A percentile compares a stretch with the other conserved stretches of the same genome.
phyloP scores from a whole-genome alignment of 257 asterid genomes.

The Solanum chiquidenum region DNA sequence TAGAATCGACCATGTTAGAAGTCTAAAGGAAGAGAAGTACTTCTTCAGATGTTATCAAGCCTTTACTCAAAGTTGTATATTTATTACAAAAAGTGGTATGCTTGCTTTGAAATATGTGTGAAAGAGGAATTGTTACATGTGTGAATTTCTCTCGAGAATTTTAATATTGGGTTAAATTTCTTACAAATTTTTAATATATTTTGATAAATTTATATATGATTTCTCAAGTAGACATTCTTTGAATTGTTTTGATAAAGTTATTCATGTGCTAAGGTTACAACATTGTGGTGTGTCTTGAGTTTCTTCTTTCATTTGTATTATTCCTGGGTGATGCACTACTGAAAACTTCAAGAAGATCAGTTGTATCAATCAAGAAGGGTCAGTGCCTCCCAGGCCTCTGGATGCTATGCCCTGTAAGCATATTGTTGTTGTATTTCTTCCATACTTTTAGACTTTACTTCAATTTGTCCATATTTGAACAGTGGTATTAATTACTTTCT shows the following conservation, averaged over 20 bases:
- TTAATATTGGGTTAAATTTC: too few species aligned
- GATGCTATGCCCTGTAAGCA: slow-evolving; percentile 55
- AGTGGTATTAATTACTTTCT: slow-evolving; percentile 25
- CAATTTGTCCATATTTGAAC: slow-evolving; percentile 47
- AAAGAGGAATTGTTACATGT: too few species aligned
- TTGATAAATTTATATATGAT: too few species aligned
- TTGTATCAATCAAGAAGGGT: slow-evolving; percentile 22
- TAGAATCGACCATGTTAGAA: too few species aligned
- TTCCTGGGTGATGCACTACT: background rate
- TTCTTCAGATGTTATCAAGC: too few species aligned
- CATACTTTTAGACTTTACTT: slow-evolving; percentile 25
- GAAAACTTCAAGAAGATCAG: slow-evolving; percentile 4
- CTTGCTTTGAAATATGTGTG: too few species aligned
- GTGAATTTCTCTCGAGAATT: too few species aligned
- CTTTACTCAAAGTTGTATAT: too few species aligned
- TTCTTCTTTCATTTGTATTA: background rate
- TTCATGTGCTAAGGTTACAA: slow-evolving; percentile 26
- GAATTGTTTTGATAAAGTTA: slow-evolving; percentile 38
- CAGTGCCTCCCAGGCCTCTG: slow-evolving; percentile 28
- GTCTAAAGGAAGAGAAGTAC: too few species aligned
- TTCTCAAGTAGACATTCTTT: slow-evolving; percentile 41
- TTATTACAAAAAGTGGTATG: too few species aligned
- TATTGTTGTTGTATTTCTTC: slow-evolving; percentile 31
- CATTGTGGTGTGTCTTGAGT: slow-evolving; percentile 10
- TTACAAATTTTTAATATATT: too few species aligned